A percentile compares a stretch with the other conserved stretches of the same genome.
Evolutionary conservation across 208 protist species (phyloP).

Genomic region (Trypanosoma conorhini): DNA sequence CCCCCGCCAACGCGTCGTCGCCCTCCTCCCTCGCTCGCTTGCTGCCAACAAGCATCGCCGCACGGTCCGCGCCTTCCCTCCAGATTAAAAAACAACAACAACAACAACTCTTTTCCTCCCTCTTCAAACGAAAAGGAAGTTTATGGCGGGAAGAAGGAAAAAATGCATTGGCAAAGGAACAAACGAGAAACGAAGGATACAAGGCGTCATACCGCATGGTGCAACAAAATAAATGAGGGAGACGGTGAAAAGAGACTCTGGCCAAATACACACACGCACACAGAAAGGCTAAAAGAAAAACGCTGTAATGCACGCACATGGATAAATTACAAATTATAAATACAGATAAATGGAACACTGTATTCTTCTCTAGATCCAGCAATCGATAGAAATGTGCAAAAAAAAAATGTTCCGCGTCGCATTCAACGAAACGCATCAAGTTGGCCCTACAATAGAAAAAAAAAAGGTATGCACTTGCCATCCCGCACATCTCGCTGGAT

Average conservation of each 20-base stretch:
- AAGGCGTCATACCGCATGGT: too few species aligned
- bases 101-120: neutral
- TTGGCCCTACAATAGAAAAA: constrained; percentile 1
- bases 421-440: constrained; percentile 1
- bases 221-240: neutral
- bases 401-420: neutral
- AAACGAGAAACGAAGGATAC: neutral
- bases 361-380: neutral
- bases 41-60: constrained; percentile 19
- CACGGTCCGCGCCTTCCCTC: neutral
- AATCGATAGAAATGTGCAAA: neutral
- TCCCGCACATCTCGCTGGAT: neutral
- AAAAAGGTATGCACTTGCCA: neutral
- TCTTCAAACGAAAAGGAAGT: neutral
- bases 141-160: too few species aligned
- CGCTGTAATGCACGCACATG: constrained; percentile 9
- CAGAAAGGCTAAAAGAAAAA: neutral
- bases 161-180: neutral
- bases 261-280: neutral
- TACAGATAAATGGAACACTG: neutral
- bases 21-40: constrained; percentile 18
- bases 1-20: constrained; percentile 11
- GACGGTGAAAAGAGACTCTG: neutral
- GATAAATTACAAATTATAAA: constrained; percentile 10
- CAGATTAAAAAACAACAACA: too few species aligned